These are phyloP conservation scores for Azolla pinnata DNA, from an alignment of 75 land plant species.

Conservation along the genomic window DNA sequence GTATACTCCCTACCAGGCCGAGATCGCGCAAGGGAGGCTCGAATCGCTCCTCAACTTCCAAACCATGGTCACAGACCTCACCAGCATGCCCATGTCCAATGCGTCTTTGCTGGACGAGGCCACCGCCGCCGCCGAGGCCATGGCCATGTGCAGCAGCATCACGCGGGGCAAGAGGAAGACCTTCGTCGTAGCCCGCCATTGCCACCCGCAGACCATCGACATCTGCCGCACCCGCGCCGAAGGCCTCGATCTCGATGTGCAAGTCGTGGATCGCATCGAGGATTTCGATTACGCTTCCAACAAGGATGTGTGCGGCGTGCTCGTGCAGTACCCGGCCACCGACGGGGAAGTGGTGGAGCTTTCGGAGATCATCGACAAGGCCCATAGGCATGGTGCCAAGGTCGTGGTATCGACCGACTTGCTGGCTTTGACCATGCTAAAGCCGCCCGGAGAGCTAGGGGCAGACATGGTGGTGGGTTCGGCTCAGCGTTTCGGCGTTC, in stretches of 20 bases:
- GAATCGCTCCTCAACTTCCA: constrained; percentile 90
- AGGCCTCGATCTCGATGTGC: constrained; percentile 72
- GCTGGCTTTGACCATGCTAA: constrained; percentile 72
- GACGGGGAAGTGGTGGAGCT: constrained; percentile 80
- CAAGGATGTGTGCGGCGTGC: constrained; percentile 89
- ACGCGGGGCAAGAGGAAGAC: constrained; percentile 67
- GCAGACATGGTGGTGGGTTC: constrained; percentile 93
- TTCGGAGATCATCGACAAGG: constrained; percentile 55
- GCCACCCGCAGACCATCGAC: constrained; percentile 94
- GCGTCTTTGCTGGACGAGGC: constrained; percentile 94
- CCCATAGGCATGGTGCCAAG: constrained; percentile 84
- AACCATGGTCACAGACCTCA: constrained; percentile 82
- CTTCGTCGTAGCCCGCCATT: constrained; percentile 71
- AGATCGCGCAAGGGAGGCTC: constrained; percentile 87
- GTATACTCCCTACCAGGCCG: constrained; percentile 99
- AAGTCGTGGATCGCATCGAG: constrained; percentile 41
- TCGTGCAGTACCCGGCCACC: constrained; percentile 95
- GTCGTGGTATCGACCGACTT: constrained; percentile 91
- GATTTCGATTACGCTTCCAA: constrained; percentile 56
- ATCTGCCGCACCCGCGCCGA: constrained; percentile 77
- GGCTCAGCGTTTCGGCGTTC: constrained; percentile 99
- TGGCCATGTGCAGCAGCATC: constrained; percentile 95
- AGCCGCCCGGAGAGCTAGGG: constrained; percentile 93
- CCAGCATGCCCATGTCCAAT: constrained; percentile 94
- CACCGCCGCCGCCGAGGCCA: constrained; percentile 98